These are phyloP conservation scores for Porogramme epimiltina DNA, from an alignment of 1,284 basidiomycete species.

Conservation along the genomic window DNA sequence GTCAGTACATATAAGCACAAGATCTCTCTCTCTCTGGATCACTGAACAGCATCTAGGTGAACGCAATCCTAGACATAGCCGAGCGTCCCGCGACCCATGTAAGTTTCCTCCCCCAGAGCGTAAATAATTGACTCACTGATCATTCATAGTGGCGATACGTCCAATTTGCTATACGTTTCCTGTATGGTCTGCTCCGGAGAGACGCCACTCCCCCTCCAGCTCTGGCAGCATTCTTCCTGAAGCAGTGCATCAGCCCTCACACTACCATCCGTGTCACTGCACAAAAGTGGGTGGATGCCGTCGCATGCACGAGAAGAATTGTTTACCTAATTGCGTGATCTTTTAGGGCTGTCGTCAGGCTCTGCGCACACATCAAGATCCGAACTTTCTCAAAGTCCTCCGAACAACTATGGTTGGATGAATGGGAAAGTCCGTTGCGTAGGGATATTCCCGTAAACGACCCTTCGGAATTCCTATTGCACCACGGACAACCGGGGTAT, in stretches of 20 bases:
- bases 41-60: conserved; percentile 52
- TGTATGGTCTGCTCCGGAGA: conserved; percentile 75
- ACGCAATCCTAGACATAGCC: conserved; percentile 71
- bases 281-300: conserved; percentile 43
- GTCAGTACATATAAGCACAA: conserved; percentile 38
- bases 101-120: conserved; percentile 29
- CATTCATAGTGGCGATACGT: conserved; percentile 83
- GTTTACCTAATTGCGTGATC: conserved; percentile 2
- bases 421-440: conserved; percentile 78
- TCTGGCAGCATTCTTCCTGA: conserved; percentile 70
- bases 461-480: conserved; percentile 47
- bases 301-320: neutral
- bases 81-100: conserved; percentile 71
- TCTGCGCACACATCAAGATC: conserved; percentile 82
- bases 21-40: conserved; percentile 6
- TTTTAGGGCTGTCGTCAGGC: conserved; percentile 72
- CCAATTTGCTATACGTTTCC: conserved; percentile 76
- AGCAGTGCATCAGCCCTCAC: conserved; percentile 77
- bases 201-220: conserved; percentile 70
- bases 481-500: conserved; percentile 43
- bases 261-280: conserved; percentile 77
- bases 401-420: conserved; percentile 79
- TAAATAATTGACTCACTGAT: conserved; percentile 4
- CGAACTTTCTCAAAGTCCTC: conserved; percentile 75
- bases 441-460: conserved; percentile 54